Base-by-base conservation (phyloP, 306 rosid genomes). In the Lathyrus tuberosus region DNA sequence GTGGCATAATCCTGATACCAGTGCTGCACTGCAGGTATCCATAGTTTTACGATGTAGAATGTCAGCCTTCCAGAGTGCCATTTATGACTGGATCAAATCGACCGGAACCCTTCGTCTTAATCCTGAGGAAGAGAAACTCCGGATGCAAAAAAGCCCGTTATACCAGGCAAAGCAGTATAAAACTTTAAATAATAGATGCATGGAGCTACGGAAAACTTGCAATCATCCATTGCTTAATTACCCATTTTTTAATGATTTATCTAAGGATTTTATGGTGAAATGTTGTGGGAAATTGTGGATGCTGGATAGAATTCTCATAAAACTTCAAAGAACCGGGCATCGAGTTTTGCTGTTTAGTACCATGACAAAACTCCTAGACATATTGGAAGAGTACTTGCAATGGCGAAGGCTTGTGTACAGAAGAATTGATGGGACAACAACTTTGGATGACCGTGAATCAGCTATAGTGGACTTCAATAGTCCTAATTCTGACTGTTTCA, bases 281-380 rank as follows among this genome's bases (percentile, higher is more conserved):
- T 86, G 96, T 57, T 94, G 98, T 80, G 98, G 98, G 61, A 94
- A 94, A 79, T 69, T 94, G 83, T 94, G 98, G 98, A 94, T 94
- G 78, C 76, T 94, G 76, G 97, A 90, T 71, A 81, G 98, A 77
- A 86, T 94, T 66, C 98, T 94, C 62, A 81, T 94, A 67, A 94
- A 94, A 79, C 98, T 94, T 70, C 89, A 94, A 79, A 89, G 83
- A 83, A 88, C 98, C 12, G 97, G 98, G 49, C 98, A 94, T 77
- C 84, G 98, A 47, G 98, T 94, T 51, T 87, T 94, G 61, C 94
- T 94, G 67, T 94, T 94, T 78, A 94, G 98, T 81, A 94, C 98
- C 73, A 94, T 94, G 98, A 94, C 98, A 13, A 94, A 86, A 73
- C 96, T 94, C 62, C 92, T 94, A 33, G 98, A 94, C 75, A 84